Conservation (phyloP, 441 rosid genomes). For the Omphalea diandra region DNA sequence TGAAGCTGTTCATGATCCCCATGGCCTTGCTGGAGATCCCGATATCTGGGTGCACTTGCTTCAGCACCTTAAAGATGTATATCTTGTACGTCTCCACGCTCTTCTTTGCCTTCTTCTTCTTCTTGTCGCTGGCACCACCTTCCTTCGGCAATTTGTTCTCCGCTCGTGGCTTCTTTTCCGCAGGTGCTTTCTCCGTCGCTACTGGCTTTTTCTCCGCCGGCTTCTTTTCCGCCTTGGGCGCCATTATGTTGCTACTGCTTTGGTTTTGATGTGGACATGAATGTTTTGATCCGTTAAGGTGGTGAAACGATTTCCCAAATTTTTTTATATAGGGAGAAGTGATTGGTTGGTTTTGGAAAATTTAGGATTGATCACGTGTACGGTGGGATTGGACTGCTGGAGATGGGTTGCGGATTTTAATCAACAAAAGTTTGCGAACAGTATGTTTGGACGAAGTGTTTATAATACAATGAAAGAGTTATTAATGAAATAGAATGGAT, state of each 20-base stretch:
- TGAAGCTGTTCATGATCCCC: slow-evolving; percentile 35
- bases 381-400: slow-evolving; percentile 9
- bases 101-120: slow-evolving; percentile 30
- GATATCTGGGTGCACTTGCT: slow-evolving; percentile 34
- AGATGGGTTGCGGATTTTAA: too few relatives aligned
- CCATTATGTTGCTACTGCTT: neutral
- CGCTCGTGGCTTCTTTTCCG: slow-evolving; percentile 27
- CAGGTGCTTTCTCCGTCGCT: slow-evolving; percentile 26
- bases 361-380: slow-evolving; percentile 26
- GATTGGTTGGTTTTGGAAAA: slow-evolving; percentile 14
- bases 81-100: slow-evolving; percentile 33
- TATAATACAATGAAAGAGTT: too few relatives aligned
- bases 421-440: too few relatives aligned
- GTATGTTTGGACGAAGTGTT: too few relatives aligned
- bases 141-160: slow-evolving; percentile 33
- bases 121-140: slow-evolving; percentile 21
- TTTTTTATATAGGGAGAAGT: slow-evolving; percentile 17
- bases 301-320: neutral
- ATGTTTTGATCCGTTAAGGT: too few relatives aligned
- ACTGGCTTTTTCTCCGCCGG: slow-evolving; percentile 27
- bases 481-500: too few relatives aligned
- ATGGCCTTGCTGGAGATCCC: slow-evolving; percentile 35
- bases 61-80: slow-evolving; percentile 31
- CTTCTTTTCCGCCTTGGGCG: slow-evolving; percentile 31
- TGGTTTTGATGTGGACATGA: fast-evolving